These are phyloP conservation scores for Amauroascus verrucosus DNA, from an alignment of 2,329 filamentous ascomycete species.

Conservation along the genomic window DNA sequence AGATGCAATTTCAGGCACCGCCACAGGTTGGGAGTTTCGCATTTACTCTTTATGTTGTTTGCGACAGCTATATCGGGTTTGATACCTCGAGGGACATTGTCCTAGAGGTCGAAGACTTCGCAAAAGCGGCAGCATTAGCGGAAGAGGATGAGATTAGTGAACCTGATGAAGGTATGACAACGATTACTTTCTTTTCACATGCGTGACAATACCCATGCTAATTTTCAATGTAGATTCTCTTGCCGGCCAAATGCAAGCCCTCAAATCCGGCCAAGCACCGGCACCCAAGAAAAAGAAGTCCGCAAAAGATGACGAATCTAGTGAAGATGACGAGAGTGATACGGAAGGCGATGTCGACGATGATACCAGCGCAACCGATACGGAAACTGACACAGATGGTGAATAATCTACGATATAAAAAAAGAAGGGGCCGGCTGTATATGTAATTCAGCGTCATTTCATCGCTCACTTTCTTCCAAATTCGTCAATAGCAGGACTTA, in stretches of 20 bases:
- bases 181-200: neutral
- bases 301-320: conserved; percentile 52
- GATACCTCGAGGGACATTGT: conserved; percentile 88
- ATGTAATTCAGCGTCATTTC: conserved; percentile 14
- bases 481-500: neutral
- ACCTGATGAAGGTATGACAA: conserved; percentile 79
- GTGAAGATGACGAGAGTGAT: conserved; percentile 52
- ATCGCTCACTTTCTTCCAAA: neutral
- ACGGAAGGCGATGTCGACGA: conserved; percentile 53
- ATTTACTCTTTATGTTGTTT: conserved; percentile 87
- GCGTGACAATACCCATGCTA: neutral
- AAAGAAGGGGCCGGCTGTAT: conserved; percentile 13
- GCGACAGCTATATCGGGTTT: conserved; percentile 89
- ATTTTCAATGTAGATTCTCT: conserved; percentile 57
- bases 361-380: conserved; percentile 48
- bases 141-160: conserved; percentile 95
- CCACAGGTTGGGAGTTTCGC: conserved; percentile 87
- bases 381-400: conserved; percentile 72
- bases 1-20: conserved; percentile 92
- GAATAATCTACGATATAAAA: conserved; percentile 33
- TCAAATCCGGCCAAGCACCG: conserved; percentile 57
- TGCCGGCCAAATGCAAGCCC: conserved; percentile 78
- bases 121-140: conserved; percentile 67
- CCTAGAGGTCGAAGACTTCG: conserved; percentile 77
- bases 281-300: conserved; percentile 46